These are phyloP conservation scores for Penicillium italicum DNA, from an alignment of 2,329 filamentous ascomycete genomes.

Conservation along the genomic window DNA sequence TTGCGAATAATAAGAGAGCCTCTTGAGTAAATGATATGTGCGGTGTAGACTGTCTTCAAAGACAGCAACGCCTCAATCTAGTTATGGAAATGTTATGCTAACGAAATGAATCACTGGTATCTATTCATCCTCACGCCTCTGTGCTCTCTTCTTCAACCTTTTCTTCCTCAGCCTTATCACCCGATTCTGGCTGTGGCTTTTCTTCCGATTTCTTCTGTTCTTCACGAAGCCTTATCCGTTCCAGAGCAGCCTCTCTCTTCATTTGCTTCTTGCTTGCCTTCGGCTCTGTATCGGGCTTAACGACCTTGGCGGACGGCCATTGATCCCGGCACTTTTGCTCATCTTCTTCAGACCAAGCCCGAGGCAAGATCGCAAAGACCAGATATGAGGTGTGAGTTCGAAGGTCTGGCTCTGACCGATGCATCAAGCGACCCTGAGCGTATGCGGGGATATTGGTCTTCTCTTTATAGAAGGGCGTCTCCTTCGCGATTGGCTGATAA, in stretches of 20 bases:
- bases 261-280: conserved; percentile 41
- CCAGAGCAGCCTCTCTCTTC: conserved; percentile 47
- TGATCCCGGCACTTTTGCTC: conserved; percentile 64
- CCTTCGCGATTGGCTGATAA: conserved; percentile 20
- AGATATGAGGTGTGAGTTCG: conserved; percentile 98
- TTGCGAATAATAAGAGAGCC: not conserved
- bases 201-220: conserved; percentile 14
- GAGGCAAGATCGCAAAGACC: conserved; percentile 85
- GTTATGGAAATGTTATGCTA: not conserved
- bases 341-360: conserved; percentile 78
- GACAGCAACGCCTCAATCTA: not conserved
- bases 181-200: conserved; percentile 1
- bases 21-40: not conserved
- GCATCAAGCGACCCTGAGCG: conserved; percentile 72
- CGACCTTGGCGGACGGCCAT: conserved; percentile 61
- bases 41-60: not conserved
- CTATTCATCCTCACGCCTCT: not conserved
- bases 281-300: conserved; percentile 18
- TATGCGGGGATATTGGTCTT: conserved; percentile 51
- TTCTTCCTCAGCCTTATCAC: conserved; percentile 2
- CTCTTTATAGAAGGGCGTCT: conserved; percentile 25
- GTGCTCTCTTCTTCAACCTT: not conserved
- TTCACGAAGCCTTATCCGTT: conserved; percentile 25
- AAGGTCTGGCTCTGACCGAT: conserved; percentile 79
- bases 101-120: conserved; percentile 2